Conservation (phyloP, 345 rosid species). For the Eucalyptus globulus region DNA sequence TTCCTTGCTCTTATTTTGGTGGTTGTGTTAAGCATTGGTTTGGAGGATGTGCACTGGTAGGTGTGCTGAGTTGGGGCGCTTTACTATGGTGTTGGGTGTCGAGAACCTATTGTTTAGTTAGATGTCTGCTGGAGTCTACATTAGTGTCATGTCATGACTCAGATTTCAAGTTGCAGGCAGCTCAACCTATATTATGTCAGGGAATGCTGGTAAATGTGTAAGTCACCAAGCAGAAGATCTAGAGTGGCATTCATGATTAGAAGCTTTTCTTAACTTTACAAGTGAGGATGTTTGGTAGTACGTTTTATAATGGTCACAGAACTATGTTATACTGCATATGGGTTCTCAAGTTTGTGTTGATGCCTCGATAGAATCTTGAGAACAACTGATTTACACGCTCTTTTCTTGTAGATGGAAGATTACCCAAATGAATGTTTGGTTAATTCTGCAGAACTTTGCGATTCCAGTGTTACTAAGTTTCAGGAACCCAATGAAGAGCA, state of each 20-base stretch:
- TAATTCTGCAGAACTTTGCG: slow-evolving; percentile 10
- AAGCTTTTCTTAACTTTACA: background rate
- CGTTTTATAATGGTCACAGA: background rate
- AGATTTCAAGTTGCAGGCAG: background rate
- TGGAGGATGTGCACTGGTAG: background rate
- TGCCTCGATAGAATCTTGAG: background rate
- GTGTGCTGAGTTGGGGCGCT: background rate
- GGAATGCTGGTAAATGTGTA: background rate
- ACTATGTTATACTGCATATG: background rate
- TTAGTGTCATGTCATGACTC: background rate
- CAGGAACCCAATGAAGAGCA: slow-evolving; percentile 8
- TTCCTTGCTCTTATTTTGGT: background rate
- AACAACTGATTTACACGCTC: background rate
- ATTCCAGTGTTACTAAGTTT: slow-evolving; percentile 3
- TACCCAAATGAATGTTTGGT: slow-evolving; percentile 10
- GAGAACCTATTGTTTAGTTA: background rate
- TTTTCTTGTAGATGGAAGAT: slow-evolving; percentile 28
- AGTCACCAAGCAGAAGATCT: background rate
- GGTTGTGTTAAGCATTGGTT: background rate
- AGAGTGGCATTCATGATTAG: background rate
- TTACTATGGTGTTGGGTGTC: background rate
- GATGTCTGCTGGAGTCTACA: background rate
- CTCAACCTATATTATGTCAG: background rate
- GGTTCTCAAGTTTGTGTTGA: background rate
- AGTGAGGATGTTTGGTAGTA: background rate